phyloP scores from a whole-genome alignment of 768 basidiomycete genomes.

The Amanita rubescens region DNA sequence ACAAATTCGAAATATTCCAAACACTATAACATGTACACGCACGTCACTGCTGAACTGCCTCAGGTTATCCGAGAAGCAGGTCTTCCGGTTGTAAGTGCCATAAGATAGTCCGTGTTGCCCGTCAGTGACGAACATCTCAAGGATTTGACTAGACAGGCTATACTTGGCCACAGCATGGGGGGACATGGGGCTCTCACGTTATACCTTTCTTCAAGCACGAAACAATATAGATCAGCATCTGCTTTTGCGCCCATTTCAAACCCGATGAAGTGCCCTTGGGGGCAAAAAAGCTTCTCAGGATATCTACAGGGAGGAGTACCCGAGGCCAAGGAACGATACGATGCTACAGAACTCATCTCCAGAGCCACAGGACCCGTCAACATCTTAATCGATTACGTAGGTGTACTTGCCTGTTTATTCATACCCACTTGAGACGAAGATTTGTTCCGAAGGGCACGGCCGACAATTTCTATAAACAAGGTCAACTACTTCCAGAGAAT shows the following conservation, averaged over 20 bases:
- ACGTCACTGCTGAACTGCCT: slow-evolving; percentile 81
- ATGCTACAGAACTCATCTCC: slow-evolving; percentile 78
- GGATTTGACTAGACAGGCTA: slow-evolving; percentile 80
- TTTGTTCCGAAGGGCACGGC: slow-evolving; percentile 58
- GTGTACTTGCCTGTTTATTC: slow-evolving; percentile 17
- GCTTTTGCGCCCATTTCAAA: slow-evolving; percentile 87
- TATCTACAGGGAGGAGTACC: slow-evolving; percentile 73
- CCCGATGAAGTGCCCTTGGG: slow-evolving; percentile 85
- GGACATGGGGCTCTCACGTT: slow-evolving; percentile 92
- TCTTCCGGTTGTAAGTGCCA: slow-evolving; percentile 68
- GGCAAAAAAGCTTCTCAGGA: slow-evolving; percentile 82
- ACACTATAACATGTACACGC: slow-evolving; percentile 86
- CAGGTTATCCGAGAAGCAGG: slow-evolving; percentile 63
- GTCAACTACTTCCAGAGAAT: slow-evolving; percentile 86
- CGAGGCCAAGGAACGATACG: slow-evolving; percentile 70
- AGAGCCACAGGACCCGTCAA: slow-evolving; percentile 57
- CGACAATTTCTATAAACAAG: slow-evolving; percentile 79
- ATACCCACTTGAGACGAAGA: neutral
- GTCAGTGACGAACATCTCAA: too few relatives aligned
- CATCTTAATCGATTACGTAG: slow-evolving; percentile 81
- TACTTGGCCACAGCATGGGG: slow-evolving; percentile 97
- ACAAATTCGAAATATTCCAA: slow-evolving; percentile 65
- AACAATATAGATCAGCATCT: slow-evolving; percentile 78
- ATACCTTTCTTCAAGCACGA: slow-evolving; percentile 69
- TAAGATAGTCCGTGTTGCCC: too few relatives aligned